phyloP scores from a whole-genome alignment of 2,329 filamentous ascomycete species.

The Colletotrichum lindemuthianum region DNA sequence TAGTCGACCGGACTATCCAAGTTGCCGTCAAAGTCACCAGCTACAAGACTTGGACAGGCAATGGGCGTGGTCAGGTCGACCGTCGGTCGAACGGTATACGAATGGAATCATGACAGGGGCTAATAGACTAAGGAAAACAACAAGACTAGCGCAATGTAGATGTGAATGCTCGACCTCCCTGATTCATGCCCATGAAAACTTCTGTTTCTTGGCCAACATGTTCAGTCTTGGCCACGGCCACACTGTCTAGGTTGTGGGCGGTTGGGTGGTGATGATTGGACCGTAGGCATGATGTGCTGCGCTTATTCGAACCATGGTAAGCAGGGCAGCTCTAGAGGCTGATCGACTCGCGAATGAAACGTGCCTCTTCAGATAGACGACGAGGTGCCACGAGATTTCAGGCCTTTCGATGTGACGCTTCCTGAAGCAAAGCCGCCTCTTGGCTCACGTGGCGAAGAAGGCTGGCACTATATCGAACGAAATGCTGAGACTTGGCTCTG shows the following conservation, averaged over 20 bases:
- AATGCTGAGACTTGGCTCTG: constrained; percentile 21
- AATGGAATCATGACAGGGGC: constrained; percentile 14
- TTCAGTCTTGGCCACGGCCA: constrained; percentile 18
- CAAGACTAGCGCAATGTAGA: not conserved
- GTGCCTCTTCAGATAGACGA: too few relatives aligned
- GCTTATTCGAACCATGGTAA: not conserved
- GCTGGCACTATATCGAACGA: constrained; percentile 17
- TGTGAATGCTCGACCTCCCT: constrained; percentile 10
- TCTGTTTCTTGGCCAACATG: constrained; percentile 27
- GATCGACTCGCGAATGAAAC: too few relatives aligned
- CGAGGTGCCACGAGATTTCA: too few relatives aligned
- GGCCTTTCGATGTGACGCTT: not conserved
- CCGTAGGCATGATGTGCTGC: not conserved
- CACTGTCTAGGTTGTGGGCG: constrained; percentile 10
- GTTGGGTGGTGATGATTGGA: constrained; percentile 11
- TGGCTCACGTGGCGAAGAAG: not conserved
- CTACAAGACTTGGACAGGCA: constrained; percentile 1
- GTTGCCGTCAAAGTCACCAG: not conserved
- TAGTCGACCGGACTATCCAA: not conserved
- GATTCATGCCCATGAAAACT: constrained; percentile 32
- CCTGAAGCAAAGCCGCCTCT: not conserved
- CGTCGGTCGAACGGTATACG: constrained; percentile 23
- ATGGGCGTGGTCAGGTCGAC: constrained; percentile 17
- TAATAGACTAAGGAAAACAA: not conserved
- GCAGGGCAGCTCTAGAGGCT: not conserved